Conservation (phyloP, 495 filamentous ascomycete species). For the Xylaria telfairii region DNA sequence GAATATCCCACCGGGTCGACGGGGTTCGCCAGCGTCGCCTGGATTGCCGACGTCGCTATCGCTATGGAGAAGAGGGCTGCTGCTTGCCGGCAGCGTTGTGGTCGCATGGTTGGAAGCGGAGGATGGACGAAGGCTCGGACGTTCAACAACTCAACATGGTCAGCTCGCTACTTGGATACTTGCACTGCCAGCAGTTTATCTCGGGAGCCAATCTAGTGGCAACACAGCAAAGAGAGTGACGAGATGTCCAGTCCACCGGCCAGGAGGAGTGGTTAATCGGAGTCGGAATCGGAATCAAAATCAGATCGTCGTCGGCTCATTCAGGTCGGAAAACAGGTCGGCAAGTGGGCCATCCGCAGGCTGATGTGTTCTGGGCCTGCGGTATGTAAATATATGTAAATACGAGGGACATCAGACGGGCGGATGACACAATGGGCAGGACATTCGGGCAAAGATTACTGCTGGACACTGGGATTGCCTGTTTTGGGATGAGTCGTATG, state of each 20-base stretch:
- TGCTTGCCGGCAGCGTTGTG: conserved; percentile 1
- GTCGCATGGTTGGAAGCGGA: conserved; percentile 15
- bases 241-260: neutral
- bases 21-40: conserved; percentile 27
- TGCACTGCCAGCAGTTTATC: neutral
- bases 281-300: too few relatives aligned
- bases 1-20: conserved; percentile 37
- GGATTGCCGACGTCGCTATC: conserved; percentile 28
- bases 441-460: neutral
- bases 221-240: neutral
- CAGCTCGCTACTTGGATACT: too few relatives aligned
- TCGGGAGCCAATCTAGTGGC: neutral
- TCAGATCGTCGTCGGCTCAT: too few relatives aligned
- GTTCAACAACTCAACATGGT: conserved; percentile 13
- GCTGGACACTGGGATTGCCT: neutral
- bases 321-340: neutral
- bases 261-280: neutral
- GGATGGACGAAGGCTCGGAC: neutral
- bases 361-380: conserved; percentile 16
- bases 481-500: conserved; percentile 22
- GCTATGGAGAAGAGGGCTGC: conserved; percentile 19
- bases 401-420: neutral
- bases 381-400: neutral
- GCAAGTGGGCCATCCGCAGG: conserved; percentile 15
- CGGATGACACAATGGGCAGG: neutral